Evolutionary conservation across 2,329 filamentous ascomycete genomes (phyloP).

Genomic region (Pestalotiopsis fici): DNA sequence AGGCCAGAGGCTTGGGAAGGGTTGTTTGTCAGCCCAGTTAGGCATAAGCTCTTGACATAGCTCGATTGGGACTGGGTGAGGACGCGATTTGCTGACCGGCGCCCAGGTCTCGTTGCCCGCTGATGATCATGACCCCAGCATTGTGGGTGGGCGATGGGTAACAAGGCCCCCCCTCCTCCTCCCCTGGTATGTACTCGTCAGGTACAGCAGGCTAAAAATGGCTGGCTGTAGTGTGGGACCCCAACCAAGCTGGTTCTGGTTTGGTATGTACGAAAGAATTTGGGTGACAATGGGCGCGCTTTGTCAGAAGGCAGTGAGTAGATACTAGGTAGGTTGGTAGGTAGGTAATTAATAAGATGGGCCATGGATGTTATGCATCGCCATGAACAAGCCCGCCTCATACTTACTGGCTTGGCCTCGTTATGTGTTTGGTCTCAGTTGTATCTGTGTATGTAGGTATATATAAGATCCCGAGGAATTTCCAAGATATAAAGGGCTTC

Average conservation of each 20-base stretch:
- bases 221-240: neutral
- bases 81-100: constrained; percentile 6
- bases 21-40: constrained; percentile 1
- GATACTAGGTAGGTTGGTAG: no score
- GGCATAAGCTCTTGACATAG: neutral
- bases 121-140: constrained; percentile 7
- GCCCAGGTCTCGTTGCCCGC: neutral
- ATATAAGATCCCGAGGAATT: neutral
- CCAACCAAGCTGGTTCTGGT: neutral
- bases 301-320: neutral
- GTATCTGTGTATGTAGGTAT: no score
- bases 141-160: constrained; percentile 1
- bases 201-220: constrained; percentile 7
- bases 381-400: no score
- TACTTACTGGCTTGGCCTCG: no score
- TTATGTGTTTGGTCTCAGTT: neutral
- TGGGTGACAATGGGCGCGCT: neutral
- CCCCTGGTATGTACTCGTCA: constrained; percentile 3
- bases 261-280: neutral
- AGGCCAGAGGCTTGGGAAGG: neutral
- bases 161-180: neutral
- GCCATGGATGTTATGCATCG: no score
- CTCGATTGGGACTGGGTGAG: constrained; percentile 2
- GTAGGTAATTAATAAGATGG: no score
- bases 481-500: neutral